Conservation (phyloP, 1,284 basidiomycete genomes). For the Gymnopus androsaceus region DNA sequence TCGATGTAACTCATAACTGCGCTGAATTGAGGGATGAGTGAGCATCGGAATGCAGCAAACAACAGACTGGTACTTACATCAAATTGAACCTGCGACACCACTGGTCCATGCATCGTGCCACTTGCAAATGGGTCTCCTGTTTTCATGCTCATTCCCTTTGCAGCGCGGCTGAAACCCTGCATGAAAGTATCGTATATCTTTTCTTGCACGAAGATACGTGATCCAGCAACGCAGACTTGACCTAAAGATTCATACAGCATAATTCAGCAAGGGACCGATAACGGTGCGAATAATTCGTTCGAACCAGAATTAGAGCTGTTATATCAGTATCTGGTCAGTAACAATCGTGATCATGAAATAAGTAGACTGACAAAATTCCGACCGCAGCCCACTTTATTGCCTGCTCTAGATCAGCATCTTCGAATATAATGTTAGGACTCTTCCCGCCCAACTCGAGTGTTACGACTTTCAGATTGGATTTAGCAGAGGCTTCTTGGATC, state of each 20-base stretch:
- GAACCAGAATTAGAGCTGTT: slow-evolving; percentile 9
- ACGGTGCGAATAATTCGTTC: neutral
- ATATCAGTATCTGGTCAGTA: neutral
- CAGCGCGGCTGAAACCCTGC: slow-evolving; percentile 53
- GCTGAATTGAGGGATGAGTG: slow-evolving; percentile 37
- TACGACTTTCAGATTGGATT: slow-evolving; percentile 68
- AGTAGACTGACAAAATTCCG: slow-evolving; percentile 71
- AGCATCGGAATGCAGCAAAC: neutral
- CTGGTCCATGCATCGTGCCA: slow-evolving; percentile 84
- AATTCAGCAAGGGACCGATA: neutral
- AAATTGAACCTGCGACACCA: slow-evolving; percentile 74
- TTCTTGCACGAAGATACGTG: slow-evolving; percentile 83
- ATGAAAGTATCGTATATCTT: slow-evolving; percentile 80
- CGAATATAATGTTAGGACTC: slow-evolving; percentile 78
- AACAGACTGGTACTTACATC: slow-evolving; percentile 44
- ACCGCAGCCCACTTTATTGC: slow-evolving; percentile 80
- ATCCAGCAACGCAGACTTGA: slow-evolving; percentile 82
- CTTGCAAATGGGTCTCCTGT: slow-evolving; percentile 80
- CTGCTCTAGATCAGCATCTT: slow-evolving; percentile 77
- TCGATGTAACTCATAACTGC: slow-evolving; percentile 88
- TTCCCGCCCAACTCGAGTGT: slow-evolving; percentile 85
- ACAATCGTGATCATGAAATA: neutral
- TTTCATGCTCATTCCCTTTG: slow-evolving; percentile 45
- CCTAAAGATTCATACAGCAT: too few species aligned
- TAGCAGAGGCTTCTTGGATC: slow-evolving; percentile 65